Evolutionary conservation across 2,329 filamentous ascomycete species (phyloP), one percentile per base, ranked within the genome.

Genomic region (Colletotrichum horii): DNA sequence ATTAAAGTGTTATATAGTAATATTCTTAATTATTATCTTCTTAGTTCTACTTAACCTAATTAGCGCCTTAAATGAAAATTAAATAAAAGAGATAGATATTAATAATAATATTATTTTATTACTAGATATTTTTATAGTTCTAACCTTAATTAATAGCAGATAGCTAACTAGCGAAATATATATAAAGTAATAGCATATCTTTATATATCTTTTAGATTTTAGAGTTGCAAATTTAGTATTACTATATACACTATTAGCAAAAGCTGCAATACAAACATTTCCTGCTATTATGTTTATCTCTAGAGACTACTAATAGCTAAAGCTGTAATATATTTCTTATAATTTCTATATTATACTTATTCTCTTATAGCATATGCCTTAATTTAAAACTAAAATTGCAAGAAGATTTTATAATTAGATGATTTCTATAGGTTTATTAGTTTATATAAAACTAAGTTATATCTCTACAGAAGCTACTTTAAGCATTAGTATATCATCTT

Each of bases 361-460:
- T 30, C 28, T 32, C 58, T 34, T 61, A 61, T 34, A n/a, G 15
- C 8, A 32, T 61, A 61, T 61, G 6, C 58, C 28, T 22, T 61
- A 8, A 61, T 19, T 28, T 7, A 61, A 15, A 61, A 61, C 28
- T 61, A n/a, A 22, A 28, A 61, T 19, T 61, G n/a, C 7, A 61
- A 12, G 16, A 61, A 61, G 28, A 34, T 61, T 3, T 15, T 12
- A 9, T 61, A 61, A 22, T 61, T 61, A 8, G 30, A 34, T 61
- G 28, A 61, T 26, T 79, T 80, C 81, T 80, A 83, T 6, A 80
- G 82, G 9, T 77, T 79, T 4, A 79, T 80, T 2, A 81, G 80
- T 56, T 83, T 78, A 9, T 80, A 80, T 16, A 81, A 78, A 1
- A 79, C 76, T 55, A 83, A 72, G 22, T 83, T 80, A 74, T 83